These are phyloP conservation scores for Puccinia horiana DNA, from an alignment of 1,284 basidiomycete species.

Conservation along the genomic window DNA sequence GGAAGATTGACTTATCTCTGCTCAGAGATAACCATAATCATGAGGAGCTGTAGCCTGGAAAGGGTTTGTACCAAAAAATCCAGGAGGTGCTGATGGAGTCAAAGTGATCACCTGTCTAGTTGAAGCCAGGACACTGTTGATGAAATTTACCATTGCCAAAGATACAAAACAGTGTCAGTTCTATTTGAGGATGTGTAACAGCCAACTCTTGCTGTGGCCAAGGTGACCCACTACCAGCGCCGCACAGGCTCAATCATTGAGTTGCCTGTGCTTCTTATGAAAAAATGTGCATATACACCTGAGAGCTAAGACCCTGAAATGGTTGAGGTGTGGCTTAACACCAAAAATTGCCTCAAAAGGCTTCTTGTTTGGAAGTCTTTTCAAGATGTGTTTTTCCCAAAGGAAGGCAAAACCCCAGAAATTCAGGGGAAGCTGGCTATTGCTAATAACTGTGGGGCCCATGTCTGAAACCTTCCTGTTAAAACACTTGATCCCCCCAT, in stretches of 20 bases:
- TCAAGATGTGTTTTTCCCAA: background rate
- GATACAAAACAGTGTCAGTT: background rate
- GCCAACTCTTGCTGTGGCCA: slow-evolving; percentile 1
- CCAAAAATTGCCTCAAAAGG: background rate
- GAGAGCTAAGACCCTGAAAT: background rate
- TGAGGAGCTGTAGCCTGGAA: too few species aligned
- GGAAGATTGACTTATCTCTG: too few species aligned
- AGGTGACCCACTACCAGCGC: background rate
- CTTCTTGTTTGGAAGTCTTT: background rate
- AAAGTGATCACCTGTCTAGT: too few species aligned
- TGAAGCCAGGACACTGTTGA: too few species aligned
- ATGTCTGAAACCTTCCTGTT: background rate
- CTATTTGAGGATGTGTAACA: background rate
- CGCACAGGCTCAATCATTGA: background rate
- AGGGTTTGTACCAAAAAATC: too few species aligned
- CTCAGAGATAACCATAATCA: background rate
- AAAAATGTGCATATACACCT: background rate
- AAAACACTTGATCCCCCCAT: background rate
- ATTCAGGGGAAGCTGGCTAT: background rate
- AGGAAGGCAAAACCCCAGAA: slow-evolving; percentile 8
- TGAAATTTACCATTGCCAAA: background rate
- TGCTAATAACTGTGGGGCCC: background rate
- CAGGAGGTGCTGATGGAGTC: too few species aligned
- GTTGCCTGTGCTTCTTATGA: background rate
- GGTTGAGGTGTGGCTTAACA: background rate